Percentiles rank a stretch among this genome's conserved stretches.
These are phyloP conservation scores for Pedinophyceae sp. DNA, from an alignment of 139 green algal species.

Conservation along the genomic window DNA sequence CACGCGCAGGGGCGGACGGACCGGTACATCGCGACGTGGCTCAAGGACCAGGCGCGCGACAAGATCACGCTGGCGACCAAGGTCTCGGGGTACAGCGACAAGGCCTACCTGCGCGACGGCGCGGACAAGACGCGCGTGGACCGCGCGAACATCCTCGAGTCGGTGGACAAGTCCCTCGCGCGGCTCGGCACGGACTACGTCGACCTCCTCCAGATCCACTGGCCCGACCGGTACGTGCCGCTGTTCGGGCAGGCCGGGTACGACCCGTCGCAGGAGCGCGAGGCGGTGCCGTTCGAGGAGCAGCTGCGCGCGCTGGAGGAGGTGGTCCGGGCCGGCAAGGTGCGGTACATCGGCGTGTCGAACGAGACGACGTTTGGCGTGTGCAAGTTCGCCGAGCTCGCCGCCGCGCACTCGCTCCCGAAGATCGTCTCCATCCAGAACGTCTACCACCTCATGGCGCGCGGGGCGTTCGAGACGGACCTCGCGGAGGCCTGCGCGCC, in stretches of 20 bases:
- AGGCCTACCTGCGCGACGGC: too few species aligned
- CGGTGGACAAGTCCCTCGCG: constrained; percentile 25
- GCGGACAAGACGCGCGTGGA: too few species aligned
- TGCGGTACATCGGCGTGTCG: constrained; percentile 60
- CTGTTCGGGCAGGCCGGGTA: constrained; percentile 22
- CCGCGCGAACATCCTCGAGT: constrained; percentile 16
- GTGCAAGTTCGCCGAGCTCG: constrained; percentile 32
- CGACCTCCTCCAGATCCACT: constrained; percentile 59
- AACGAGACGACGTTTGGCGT: constrained; percentile 72
- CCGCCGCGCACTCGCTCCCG: constrained; percentile 34
- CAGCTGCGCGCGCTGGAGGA: constrained; percentile 30
- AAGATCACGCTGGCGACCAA: too few species aligned
- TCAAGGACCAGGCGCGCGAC: too few species aligned
- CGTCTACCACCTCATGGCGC: constrained; percentile 38
- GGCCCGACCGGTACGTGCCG: constrained; percentile 45
- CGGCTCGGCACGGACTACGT: constrained; percentile 45
- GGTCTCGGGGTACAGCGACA: too few species aligned
- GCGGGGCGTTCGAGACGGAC: constrained; percentile 33
- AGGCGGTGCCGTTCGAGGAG: constrained; percentile 10
- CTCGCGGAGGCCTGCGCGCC: constrained; percentile 43
- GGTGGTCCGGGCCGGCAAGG: constrained; percentile 59
- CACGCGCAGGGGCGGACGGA: too few species aligned
- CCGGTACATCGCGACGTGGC: too few species aligned
- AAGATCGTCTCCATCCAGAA: constrained; percentile 64
- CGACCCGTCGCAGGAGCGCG: constrained; percentile 7